These are phyloP conservation scores for Achaetomium macrosporum DNA, from an alignment of 2,329 filamentous ascomycete species.

Conservation along the genomic window DNA sequence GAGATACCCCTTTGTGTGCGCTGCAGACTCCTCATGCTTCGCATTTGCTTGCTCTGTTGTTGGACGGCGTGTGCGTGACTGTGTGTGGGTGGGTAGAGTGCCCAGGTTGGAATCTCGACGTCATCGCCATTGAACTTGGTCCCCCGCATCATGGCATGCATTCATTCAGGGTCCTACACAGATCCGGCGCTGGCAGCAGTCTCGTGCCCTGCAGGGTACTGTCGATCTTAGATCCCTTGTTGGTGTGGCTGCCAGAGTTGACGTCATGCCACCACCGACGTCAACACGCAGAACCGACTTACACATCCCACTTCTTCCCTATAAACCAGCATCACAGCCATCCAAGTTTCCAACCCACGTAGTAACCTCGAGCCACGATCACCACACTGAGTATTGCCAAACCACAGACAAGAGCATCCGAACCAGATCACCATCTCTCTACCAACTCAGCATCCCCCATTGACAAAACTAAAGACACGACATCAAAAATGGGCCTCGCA, in stretches of 20 bases:
- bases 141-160: not conserved
- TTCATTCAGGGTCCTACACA: too few species aligned
- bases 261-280: conserved; percentile 14
- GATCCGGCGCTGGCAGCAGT: not conserved
- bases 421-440: too few species aligned
- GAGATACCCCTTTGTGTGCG: conserved; percentile 11
- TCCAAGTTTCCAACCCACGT: not conserved
- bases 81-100: too few species aligned
- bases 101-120: not conserved
- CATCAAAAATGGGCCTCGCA: conserved; percentile 22
- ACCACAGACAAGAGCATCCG: too few species aligned
- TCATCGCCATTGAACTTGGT: not conserved
- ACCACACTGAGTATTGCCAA: not conserved
- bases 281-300: not conserved
- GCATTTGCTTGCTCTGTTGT: not conserved
- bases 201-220: not conserved
- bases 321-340: conserved; percentile 2
- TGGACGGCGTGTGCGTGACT: not conserved
- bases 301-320: not conserved
- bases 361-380: not conserved
- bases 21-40: not conserved
- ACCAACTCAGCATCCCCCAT: too few species aligned
- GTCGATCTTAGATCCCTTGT: not conserved
- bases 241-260: not conserved
- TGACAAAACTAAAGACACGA: too few species aligned